Percentiles rank a stretch among this genome's conserved stretches.
phyloP scores from a whole-genome alignment of 2,329 filamentous ascomycete species.

The Trichoderma atroviride region DNA sequence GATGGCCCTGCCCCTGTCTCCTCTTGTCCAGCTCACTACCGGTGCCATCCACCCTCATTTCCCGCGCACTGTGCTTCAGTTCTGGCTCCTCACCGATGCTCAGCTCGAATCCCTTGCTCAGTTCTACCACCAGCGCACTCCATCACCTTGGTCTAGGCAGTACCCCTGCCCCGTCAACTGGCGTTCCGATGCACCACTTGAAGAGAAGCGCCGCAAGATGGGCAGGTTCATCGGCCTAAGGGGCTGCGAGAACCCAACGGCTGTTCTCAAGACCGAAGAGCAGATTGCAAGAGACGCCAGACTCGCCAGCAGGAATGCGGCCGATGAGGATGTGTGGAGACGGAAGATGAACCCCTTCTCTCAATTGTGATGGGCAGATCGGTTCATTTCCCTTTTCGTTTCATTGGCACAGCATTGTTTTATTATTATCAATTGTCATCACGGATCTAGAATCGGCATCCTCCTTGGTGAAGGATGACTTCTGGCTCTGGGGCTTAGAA shows the following conservation, averaged over 20 bases:
- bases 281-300: slow-evolving; percentile 51
- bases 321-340: slow-evolving; percentile 52
- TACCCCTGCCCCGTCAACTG: slow-evolving; percentile 73
- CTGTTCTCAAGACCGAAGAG: slow-evolving; percentile 47
- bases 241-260: slow-evolving; percentile 51
- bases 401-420: background rate
- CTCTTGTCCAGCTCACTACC: slow-evolving; percentile 65
- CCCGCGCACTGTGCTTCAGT: slow-evolving; percentile 67
- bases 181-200: slow-evolving; percentile 54
- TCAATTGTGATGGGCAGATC: background rate
- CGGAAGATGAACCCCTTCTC: slow-evolving; percentile 47
- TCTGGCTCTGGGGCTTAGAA: slow-evolving; percentile 3
- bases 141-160: slow-evolving; percentile 54
- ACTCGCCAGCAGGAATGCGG: slow-evolving; percentile 40
- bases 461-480: background rate
- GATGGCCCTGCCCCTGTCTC: slow-evolving; percentile 66
- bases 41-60: slow-evolving; percentile 67
- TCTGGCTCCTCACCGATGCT: slow-evolving; percentile 72
- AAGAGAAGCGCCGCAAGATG: slow-evolving; percentile 72
- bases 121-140: slow-evolving; percentile 73
- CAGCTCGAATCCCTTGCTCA: slow-evolving; percentile 70
- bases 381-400: background rate
- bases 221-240: slow-evolving; percentile 73
- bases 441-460: slow-evolving; percentile 13
- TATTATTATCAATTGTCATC: slow-evolving; percentile 2